Base-by-base conservation (phyloP, 2,329 filamentous ascomycete genomes). In the Exserohilum turcica region DNA sequence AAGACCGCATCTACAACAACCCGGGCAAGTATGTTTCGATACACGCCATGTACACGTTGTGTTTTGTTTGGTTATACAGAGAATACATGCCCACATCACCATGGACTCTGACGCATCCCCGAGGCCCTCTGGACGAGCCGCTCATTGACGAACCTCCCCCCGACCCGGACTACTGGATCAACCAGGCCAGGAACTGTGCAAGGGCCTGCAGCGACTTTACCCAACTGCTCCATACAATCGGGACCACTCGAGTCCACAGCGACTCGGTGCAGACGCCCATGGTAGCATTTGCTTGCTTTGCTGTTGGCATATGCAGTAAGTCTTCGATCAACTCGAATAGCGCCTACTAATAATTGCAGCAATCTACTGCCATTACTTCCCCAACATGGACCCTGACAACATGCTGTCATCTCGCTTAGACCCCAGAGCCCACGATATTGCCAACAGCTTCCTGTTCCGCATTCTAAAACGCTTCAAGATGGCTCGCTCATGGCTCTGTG, bases 61-160 rank as follows among this genome's bases (percentile, higher is more conserved):
- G 85, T 66, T 80, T 82, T 50, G 86, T 91, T 57, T 84, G 88
- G 76, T 77, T 90, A 24, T 85, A 89, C 64, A 79, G 87, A 56
- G 86, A 89, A 67, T 89, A 86, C 56, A 79, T 89, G 21, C 86
- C 86, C 0, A 88, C 87, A 64, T 79, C 87, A 13, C 84, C 86
- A 2, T 77, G 87, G 38, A 75, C 76, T 15, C 78, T 77, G 58
- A 64, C 71, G 18, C 79, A 79, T 60, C 82, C 82, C 2, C 65
- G 77, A 38, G 83, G 83, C 2, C 86, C 87, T 0, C 70, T 88
- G 9, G 86, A 89, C 60, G 67, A 78, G 10, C 73, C 77, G 49
- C 74, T 76, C 36, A 68, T 58, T 5, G 21, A 31, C 2, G 53
- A 56, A 10, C 37, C 42, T 29, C 53, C 48, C 10, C 53, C 48